Base-by-base conservation (phyloP, 2,329 filamentous ascomycete genomes). In the Pestalotiopsis sp. region DNA sequence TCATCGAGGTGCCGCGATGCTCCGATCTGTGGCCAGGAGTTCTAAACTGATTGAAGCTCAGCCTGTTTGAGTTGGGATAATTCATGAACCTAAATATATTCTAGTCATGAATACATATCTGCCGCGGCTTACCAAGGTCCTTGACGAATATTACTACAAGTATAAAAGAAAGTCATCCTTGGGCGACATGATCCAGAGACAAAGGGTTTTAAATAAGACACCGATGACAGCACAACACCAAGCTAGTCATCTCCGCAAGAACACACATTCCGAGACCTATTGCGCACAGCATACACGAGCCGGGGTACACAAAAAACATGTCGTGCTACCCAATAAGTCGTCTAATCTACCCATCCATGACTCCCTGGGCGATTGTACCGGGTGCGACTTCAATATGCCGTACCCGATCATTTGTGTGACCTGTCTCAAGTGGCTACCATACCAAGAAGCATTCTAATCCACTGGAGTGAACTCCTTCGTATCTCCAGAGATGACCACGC, bases 331-430 rank as follows among this genome's bases (percentile, higher is more conserved):
- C 45, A 52, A 52, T 52, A n/a, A 52, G 11, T 23, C 45, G 17
- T 52, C 45, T 52, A 9, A 52, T n/a, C 45, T 52, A n/a, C 17
- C 6, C 45, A 52, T 14, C 45, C 14, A 52, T n/a, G 9, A 52
- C 20, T 36, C 31, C n/a, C 45, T 52, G 14, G 45, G 13, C 20
- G 14, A 52, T 52, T 52, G 4, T 52, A 12, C 72, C 71, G 62
- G 39, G 74, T 74, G 68, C 69, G 49, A 75, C 73, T n/a, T 61
- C 68, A 57, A 68, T 70, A 72, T 66, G 76, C 75, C 72, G 73
- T 75, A 75, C 77, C 75, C 76, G 72, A 70, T 68, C 70, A 73
- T 70, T 73, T 73, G 73, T 75, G 69, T 76, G 74, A 76, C 70
- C 68, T 76, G 76, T 77, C 71, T 77, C 71, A 75, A 71, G 70